Evolutionary conservation across 2,329 filamentous ascomycete genomes (phyloP).

Genomic region (Chaetomiaceae sp.): DNA sequence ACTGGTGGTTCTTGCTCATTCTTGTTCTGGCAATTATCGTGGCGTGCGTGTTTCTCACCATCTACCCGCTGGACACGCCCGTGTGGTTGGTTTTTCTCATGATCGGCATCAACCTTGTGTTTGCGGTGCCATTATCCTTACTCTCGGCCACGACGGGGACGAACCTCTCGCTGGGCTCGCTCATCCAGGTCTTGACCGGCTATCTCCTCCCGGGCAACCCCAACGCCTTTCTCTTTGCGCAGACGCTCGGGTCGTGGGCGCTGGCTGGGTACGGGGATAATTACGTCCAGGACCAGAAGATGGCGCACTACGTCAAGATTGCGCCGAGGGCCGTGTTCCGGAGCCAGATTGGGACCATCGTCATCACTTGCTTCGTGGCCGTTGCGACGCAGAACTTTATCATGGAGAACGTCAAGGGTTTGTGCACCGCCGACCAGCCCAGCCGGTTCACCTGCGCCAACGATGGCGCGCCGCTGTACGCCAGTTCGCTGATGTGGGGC

Average conservation of each 20-base stretch:
- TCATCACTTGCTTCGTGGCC: slow-evolving; percentile 40
- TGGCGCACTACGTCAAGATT: slow-evolving; percentile 41
- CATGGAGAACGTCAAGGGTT: slow-evolving; percentile 34
- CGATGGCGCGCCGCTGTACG: slow-evolving; percentile 32
- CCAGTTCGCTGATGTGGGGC: slow-evolving; percentile 36
- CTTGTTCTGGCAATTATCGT: slow-evolving; percentile 30
- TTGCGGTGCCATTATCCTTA: slow-evolving; percentile 41
- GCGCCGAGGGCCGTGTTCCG: slow-evolving; percentile 39
- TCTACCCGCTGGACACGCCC: slow-evolving; percentile 32
- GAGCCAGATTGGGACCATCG: slow-evolving; percentile 41
- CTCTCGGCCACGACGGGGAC: slow-evolving; percentile 43
- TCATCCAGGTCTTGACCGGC: slow-evolving; percentile 42
- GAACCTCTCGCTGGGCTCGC: slow-evolving; percentile 38
- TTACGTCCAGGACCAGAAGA: slow-evolving; percentile 39
- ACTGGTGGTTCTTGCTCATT: slow-evolving; percentile 47
- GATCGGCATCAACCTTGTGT: slow-evolving; percentile 38
- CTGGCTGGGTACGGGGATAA: slow-evolving; percentile 41
- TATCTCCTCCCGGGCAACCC: slow-evolving; percentile 31
- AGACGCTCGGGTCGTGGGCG: slow-evolving; percentile 39
- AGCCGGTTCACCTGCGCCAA: slow-evolving; percentile 31
- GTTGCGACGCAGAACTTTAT: slow-evolving; percentile 41
- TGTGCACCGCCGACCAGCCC: slow-evolving; percentile 30
- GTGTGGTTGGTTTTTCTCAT: slow-evolving; percentile 33
- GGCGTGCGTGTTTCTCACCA: slow-evolving; percentile 32
- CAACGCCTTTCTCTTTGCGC: slow-evolving; percentile 38